Conservation (phyloP, 1,139 yeast genomes). For the Geotrichum cucujoidarum region DNA sequence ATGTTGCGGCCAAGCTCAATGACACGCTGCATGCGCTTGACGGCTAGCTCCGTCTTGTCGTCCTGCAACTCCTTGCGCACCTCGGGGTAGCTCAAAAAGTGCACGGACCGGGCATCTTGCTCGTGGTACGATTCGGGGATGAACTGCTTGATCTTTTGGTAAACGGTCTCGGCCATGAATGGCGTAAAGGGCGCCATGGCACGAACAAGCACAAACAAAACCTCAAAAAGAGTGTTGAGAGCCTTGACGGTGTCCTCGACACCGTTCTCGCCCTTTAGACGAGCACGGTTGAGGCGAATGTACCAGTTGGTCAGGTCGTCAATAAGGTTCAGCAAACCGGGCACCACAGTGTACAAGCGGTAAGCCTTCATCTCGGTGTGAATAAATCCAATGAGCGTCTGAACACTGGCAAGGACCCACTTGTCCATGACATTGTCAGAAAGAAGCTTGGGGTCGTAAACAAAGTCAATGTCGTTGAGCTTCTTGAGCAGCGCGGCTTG, state of each 20-base stretch:
- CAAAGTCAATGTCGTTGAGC: constrained; percentile 64
- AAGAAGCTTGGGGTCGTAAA: constrained; percentile 55
- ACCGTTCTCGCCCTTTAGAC: constrained; percentile 93
- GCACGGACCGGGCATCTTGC: constrained; percentile 76
- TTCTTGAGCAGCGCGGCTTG: constrained; percentile 83
- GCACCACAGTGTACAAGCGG: constrained; percentile 92
- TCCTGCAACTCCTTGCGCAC: constrained; percentile 82
- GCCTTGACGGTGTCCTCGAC: constrained; percentile 78
- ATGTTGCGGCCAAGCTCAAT: constrained; percentile 94
- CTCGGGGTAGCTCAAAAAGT: constrained; percentile 82
- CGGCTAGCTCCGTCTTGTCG: constrained; percentile 65
- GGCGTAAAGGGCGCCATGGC: constrained; percentile 99
- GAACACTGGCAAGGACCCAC: constrained; percentile 94
- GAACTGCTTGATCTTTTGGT: constrained; percentile 63
- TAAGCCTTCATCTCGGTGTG: constrained; percentile 87
- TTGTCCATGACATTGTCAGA: constrained; percentile 93
- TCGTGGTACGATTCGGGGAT: constrained; percentile 48
- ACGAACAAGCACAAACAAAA: constrained; percentile 78
- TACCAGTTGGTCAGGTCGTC: constrained; percentile 98
- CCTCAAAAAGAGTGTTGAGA: constrained; percentile 85
- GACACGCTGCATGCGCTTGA: constrained; percentile 93
- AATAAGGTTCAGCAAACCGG: constrained; percentile 78
- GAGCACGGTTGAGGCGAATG: constrained; percentile 95
- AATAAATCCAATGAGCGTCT: constrained; percentile 78
- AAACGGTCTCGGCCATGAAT: constrained; percentile 84